Evolutionary conservation across 805 yeast genomes (phyloP), one percentile per base, ranked within the genome.

Genomic region (Ogataea ganodermae): DNA sequence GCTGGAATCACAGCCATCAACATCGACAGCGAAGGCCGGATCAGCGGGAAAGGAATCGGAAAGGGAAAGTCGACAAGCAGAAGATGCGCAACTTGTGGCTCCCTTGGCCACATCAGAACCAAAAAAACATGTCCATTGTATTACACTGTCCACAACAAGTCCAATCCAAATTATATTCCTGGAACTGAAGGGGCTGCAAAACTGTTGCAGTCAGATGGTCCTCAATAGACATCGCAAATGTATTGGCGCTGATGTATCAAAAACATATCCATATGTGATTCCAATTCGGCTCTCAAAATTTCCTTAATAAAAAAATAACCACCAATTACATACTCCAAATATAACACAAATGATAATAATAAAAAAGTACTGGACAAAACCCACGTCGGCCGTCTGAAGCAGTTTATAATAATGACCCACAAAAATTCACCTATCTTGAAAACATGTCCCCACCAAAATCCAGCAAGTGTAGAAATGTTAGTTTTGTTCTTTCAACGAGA

Each of bases 71-170:
- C 84, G 24, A 82, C 81, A 4, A 84, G 86, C 7, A 75, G 99
- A 63, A 81, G 89, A 61, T 92, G 99, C 70, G 91, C 95, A 3
- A 85, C 94, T 0, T 92, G 99, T 75, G 98, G 98, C 18, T 94
- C 92, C 10, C 76, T 87, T 53, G 99, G 98, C 0, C 99, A 92
- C 65, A 92, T 92, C 52, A 79, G 94, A 63, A 92, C 99, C 2
- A 90, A 89, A 64, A 86, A 85, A 53, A 72, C 92, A 1, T 92
- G 99, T 70, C 99, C 98, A 13, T 76, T 90, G 78, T 92, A 87
- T 63, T 80, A 79, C 51, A 65, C 69, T 10, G 62, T 65, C 18
- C 68, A 65, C 39, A 66, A 66, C 49, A 65, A 65, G 44, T 65
- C 69, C 8, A 64, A 66, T 49, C 70, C 70, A 4, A 63, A 65